Evolutionary conservation across 2,329 filamentous ascomycete genomes (phyloP).

Genomic region (Aspergillus sp.): DNA sequence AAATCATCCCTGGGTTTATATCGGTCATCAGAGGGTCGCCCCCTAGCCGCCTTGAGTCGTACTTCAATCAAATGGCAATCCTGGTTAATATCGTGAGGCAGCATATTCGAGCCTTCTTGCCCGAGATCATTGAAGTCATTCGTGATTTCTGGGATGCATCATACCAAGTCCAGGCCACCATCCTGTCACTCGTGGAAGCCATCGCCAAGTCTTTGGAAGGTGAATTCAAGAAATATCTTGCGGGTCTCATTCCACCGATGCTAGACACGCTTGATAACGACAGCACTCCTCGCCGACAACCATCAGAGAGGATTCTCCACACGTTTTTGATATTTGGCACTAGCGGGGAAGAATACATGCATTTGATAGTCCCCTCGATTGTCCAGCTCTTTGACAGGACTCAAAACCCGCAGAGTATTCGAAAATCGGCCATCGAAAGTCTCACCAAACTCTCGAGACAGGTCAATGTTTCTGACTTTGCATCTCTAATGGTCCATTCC

Average conservation of each 20-base stretch:
- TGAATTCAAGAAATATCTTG: conserved; percentile 96
- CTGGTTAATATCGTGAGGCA: conserved; percentile 94
- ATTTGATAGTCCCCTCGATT: conserved; percentile 93
- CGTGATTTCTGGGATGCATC: conserved; percentile 87
- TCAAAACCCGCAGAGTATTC: conserved; percentile 73
- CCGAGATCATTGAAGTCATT: conserved; percentile 80
- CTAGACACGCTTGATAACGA: conserved; percentile 91
- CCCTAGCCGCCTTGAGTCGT: conserved; percentile 78
- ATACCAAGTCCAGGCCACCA: conserved; percentile 81
- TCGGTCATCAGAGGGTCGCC: conserved; percentile 82
- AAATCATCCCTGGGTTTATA: conserved; percentile 93
- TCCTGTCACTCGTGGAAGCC: conserved; percentile 86
- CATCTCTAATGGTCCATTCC: conserved; percentile 93
- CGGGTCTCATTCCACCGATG: conserved; percentile 86
- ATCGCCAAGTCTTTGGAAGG: conserved; percentile 92
- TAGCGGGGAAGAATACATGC: conserved; percentile 98
- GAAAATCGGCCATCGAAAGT: conserved; percentile 89
- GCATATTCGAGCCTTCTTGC: conserved; percentile 89
- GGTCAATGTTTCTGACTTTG: conserved; percentile 96
- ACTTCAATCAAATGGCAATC: conserved; percentile 94
- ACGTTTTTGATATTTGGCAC: conserved; percentile 95
- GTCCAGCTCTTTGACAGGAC: conserved; percentile 91
- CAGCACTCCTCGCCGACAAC: conserved; percentile 68
- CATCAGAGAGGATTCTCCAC: conserved; percentile 88
- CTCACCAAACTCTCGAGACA: conserved; percentile 91